Conservation (phyloP, 805 yeast species). For the Aciculoconidium aculeatum region DNA sequence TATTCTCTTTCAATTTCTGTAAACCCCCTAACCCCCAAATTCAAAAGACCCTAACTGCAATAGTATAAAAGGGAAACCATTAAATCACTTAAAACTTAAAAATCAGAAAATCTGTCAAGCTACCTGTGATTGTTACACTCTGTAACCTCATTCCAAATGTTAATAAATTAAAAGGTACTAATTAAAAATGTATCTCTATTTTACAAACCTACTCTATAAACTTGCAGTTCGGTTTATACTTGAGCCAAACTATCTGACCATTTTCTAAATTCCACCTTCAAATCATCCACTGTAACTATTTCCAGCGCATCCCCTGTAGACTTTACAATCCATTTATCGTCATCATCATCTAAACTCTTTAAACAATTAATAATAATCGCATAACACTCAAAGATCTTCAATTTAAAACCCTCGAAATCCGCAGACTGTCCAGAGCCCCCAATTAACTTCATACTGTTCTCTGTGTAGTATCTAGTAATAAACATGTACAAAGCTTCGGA, state of each 20-base stretch:
- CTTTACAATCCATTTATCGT: conserved; percentile 34
- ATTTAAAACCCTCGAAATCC: conserved; percentile 27
- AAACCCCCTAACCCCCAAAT: too few species aligned
- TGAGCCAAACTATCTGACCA: too few species aligned
- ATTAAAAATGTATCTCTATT: too few species aligned
- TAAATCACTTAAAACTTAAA: too few species aligned
- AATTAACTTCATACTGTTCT: conserved; percentile 13
- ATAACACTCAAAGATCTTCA: conserved; percentile 37
- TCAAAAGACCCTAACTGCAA: too few species aligned
- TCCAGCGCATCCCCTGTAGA: conserved; percentile 10
- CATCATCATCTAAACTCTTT: conserved; percentile 26
- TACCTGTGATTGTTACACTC: too few species aligned
- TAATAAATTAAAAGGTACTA: too few species aligned
- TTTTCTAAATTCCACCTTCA: conserved; percentile 27
- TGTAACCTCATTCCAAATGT: too few species aligned
- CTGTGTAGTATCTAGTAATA: conserved; percentile 28
- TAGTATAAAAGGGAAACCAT: too few species aligned
- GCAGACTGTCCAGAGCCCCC: conserved; percentile 10
- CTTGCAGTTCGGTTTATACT: background rate
- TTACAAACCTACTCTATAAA: too few species aligned
- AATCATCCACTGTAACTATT: conserved; percentile 24
- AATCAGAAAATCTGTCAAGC: too few species aligned
- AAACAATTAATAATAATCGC: conserved; percentile 36
- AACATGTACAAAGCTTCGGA: conserved; percentile 34
- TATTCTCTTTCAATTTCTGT: too few species aligned